Evolutionary conservation across 768 basidiomycete species (phyloP).

Genomic region (Chalciporus pseudorubinellus): DNA sequence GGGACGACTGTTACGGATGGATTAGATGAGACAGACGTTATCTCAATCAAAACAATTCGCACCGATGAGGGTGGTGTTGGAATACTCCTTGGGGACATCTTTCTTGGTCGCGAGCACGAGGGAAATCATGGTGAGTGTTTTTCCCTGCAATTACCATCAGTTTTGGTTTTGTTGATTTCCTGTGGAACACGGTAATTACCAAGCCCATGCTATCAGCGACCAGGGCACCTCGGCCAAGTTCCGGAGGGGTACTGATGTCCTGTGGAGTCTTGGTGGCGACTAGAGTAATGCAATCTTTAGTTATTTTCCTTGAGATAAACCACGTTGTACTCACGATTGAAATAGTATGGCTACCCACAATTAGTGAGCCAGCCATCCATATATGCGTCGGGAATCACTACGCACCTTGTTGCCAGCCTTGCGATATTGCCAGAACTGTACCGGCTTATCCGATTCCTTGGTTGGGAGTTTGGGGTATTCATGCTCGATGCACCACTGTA

Average conservation of each 20-base stretch:
- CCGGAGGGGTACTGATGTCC: conserved; percentile 46
- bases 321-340: conserved; percentile 52
- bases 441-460: conserved; percentile 63
- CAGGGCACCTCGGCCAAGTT: conserved; percentile 79
- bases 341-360: conserved; percentile 53
- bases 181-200: conserved; percentile 29
- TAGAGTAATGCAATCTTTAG: conserved; percentile 23
- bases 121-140: conserved; percentile 87
- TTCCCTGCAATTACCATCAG: conserved; percentile 53
- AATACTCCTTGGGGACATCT: conserved; percentile 54
- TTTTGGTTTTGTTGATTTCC: neutral
- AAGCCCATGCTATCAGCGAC: conserved; percentile 89
- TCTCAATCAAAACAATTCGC: neutral
- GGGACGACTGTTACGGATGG: conserved; percentile 57
- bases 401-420: conserved; percentile 55
- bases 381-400: neutral
- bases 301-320: neutral
- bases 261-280: conserved; percentile 85
- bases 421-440: conserved; percentile 86
- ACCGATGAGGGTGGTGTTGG: conserved; percentile 80
- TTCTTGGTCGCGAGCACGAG: conserved; percentile 75
- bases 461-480: conserved; percentile 78
- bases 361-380: neutral
- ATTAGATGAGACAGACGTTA: neutral
- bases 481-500: conserved; percentile 80